These are phyloP conservation scores for Monosporozyma solicola DNA, from an alignment of 805 yeast genomes.

Conservation along the genomic window DNA sequence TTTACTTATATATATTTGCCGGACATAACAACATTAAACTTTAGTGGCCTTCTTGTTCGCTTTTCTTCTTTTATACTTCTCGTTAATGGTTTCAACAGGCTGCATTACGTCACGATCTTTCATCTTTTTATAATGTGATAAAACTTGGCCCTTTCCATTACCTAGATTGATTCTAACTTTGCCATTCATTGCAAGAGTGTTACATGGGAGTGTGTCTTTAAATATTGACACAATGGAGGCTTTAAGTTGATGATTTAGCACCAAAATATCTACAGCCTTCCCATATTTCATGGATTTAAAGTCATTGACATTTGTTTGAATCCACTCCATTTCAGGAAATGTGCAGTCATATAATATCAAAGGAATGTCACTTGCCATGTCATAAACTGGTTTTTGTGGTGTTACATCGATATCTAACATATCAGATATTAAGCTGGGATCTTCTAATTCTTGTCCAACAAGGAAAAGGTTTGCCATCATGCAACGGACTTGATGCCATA, in stretches of 20 bases:
- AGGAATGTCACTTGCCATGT: conserved; percentile 87
- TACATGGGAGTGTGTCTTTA: conserved; percentile 29
- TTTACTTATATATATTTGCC: not conserved
- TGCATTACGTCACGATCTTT: conserved; percentile 49
- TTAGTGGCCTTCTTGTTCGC: conserved; percentile 9
- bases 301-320: conserved; percentile 20
- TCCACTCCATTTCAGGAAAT: conserved; percentile 67
- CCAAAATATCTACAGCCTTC: conserved; percentile 39
- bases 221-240: conserved; percentile 44
- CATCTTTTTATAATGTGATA: conserved; percentile 49
- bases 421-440: conserved; percentile 44
- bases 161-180: conserved; percentile 49
- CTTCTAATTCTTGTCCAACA: conserved; percentile 72
- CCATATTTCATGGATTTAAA: conserved; percentile 36
- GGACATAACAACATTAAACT: not conserved
- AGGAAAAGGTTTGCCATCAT: conserved; percentile 79
- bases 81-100: conserved; percentile 61
- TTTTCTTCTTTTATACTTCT: conserved; percentile 44
- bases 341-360: conserved; percentile 78
- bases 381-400: conserved; percentile 70
- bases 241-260: conserved; percentile 51
- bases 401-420: conserved; percentile 47
- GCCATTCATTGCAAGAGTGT: conserved; percentile 16
- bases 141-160: conserved; percentile 66
- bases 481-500: conserved; percentile 97